These are phyloP conservation scores for Kalmanozyma brasiliensis DNA, from an alignment of 1,284 basidiomycete species.

Conservation along the genomic window DNA sequence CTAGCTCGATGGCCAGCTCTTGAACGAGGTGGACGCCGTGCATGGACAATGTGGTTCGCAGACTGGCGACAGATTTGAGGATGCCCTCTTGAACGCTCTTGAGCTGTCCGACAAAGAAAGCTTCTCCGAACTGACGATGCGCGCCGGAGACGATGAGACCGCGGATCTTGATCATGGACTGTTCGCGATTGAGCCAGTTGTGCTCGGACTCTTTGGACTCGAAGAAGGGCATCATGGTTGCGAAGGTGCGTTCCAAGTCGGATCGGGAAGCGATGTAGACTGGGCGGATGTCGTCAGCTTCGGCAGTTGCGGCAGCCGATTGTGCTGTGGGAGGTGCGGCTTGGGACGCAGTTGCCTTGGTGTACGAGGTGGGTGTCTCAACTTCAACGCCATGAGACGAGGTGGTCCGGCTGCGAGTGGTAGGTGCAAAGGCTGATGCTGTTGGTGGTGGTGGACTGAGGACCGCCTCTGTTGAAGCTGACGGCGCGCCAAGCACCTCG, in stretches of 20 bases:
- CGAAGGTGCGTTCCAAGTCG: constrained; percentile 87
- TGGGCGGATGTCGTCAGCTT: constrained; percentile 53
- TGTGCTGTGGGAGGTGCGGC: constrained; percentile 4
- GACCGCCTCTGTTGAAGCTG: constrained; percentile 7
- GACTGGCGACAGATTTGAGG: constrained; percentile 85
- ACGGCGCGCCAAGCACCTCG: constrained; percentile 66
- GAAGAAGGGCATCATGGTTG: constrained; percentile 80
- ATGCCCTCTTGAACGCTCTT: constrained; percentile 84
- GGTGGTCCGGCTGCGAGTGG: constrained; percentile 4
- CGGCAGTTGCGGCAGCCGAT: constrained; percentile 25
- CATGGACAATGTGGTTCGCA: constrained; percentile 89
- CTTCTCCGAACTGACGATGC: constrained; percentile 77
- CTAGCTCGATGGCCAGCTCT: constrained; percentile 74
- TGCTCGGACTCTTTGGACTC: constrained; percentile 97
- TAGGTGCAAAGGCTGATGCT: constrained; percentile 12
- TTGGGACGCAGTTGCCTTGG: constrained; percentile 1
- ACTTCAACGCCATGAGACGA: constrained; percentile 7
- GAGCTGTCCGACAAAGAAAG: constrained; percentile 77
- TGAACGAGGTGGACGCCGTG: constrained; percentile 82
- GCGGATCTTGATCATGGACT: constrained; percentile 80
- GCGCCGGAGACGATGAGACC: constrained; percentile 91
- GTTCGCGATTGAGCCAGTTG: constrained; percentile 90
- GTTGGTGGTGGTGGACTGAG: constrained; percentile 16
- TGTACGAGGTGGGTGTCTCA: constrained; percentile 5
- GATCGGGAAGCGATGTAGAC: constrained; percentile 81